Evolutionary conservation across 148 eudicot genomes (phyloP), one percentile per base, ranked within the genome.

Genomic region (Vaccinium macrocarpon): DNA sequence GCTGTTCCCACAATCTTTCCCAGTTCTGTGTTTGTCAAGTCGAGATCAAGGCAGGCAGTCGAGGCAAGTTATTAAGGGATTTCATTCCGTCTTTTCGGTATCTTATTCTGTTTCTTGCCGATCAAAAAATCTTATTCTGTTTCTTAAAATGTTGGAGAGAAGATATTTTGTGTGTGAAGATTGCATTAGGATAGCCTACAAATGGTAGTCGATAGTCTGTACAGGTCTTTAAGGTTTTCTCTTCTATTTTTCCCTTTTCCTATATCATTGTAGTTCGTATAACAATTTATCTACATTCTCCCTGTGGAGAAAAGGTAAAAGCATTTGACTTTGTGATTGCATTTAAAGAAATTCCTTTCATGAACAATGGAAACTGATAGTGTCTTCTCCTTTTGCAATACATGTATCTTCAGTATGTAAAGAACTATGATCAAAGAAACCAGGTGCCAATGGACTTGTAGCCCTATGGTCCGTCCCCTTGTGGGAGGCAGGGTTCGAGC

Each of bases 141-240:
- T 68, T 49, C 57, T 80, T 13, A 84, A 81, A 84, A 86, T 50
- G 74, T 21, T 79, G 42, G 76, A 75, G 79, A 46, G 80, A 73
- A 42, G 25, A 79, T 80, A 35, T 79, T 78, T 11, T 74, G 78
- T 84, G 86, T 21, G 64, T 83, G 83, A 62, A 72, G 51, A 11
- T 83, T 51, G 83, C 53, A 78, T 52, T 13, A 71, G 7, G 11
- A 50, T 62, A 35, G 57, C 66, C 53, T 73, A 52, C 21, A 32
- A 71, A 27, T 64, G 70, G 72, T 66, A 66, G 72, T 51, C 80
- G 38, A 71, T 80, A 50, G 78, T 64, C 27, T 84, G 84, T 87
- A 84, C 82, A 87, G 68, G 56, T 82, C 83, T 46, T 51, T 70
- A 25, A 13, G 16, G 15, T 35, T 4, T 52, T 71, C 6, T 0